phyloP scores from a whole-genome alignment of 208 protist species.

The Sergeia podlipaevii region DNA sequence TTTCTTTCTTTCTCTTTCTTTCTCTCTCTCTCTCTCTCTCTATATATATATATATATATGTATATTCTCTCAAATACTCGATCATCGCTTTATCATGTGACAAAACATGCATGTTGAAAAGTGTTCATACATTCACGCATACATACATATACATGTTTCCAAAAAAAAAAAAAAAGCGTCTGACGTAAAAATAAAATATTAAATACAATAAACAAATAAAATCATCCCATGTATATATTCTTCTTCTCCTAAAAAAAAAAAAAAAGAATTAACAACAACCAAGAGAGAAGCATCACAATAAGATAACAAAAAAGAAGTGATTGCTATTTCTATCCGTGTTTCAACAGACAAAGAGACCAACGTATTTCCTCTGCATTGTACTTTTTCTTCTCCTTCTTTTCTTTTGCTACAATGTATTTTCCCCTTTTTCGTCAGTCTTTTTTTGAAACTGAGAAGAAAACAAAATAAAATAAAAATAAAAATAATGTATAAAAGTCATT shows the following conservation, averaged over 20 bases:
- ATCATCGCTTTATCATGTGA: too few species aligned
- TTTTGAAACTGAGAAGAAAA: background rate
- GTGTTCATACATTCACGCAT: too few species aligned
- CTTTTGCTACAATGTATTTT: background rate
- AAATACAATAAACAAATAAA: slow-evolving; percentile 8
- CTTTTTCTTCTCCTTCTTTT: slow-evolving; percentile 1
- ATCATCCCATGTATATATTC: background rate
- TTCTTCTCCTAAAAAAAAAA: background rate
- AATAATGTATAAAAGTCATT: background rate
- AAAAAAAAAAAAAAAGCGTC: too few species aligned
- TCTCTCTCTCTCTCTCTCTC: too few species aligned
- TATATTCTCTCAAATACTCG: background rate
- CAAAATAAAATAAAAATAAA: background rate
- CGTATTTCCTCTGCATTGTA: too few species aligned
- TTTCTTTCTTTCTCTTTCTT: too few species aligned
- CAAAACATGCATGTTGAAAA: background rate
- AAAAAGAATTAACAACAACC: background rate
- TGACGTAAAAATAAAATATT: background rate
- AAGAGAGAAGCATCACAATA: too few species aligned
- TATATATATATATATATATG: too few species aligned
- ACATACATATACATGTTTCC: too few species aligned
- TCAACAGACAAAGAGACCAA: too few species aligned
- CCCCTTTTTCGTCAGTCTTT: background rate
- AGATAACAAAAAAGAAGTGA: background rate
- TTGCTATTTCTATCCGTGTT: slow-evolving; percentile 1